A percentile compares a stretch with the other conserved stretches of the same genome.
phyloP scores from a whole-genome alignment of 2,329 filamentous ascomycete genomes.

The Aspergillus tamarii region DNA sequence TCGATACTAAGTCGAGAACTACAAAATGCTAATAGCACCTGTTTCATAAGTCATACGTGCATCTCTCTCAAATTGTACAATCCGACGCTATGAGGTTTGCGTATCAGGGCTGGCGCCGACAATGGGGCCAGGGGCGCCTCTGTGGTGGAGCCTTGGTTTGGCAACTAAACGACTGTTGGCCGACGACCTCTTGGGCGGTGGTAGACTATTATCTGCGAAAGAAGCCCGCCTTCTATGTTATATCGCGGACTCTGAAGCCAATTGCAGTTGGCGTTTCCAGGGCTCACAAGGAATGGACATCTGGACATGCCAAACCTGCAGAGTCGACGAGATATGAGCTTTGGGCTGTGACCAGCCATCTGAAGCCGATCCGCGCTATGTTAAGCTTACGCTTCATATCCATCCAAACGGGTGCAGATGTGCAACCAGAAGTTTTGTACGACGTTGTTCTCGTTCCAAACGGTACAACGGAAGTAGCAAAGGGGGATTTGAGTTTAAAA shows the following conservation, averaged over 20 bases:
- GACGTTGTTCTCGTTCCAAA: background rate
- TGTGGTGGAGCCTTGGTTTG: constrained; percentile 50
- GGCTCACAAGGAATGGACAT: background rate
- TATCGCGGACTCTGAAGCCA: constrained; percentile 58
- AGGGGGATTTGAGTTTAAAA: background rate
- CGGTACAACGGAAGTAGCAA: background rate
- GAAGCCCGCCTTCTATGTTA: constrained; percentile 64
- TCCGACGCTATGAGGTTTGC: constrained; percentile 62
- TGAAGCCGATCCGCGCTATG: background rate
- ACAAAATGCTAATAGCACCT: no score
- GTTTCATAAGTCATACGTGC: no score
- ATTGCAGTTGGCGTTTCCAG: constrained; percentile 57
- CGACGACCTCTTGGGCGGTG: constrained; percentile 63
- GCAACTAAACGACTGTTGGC: constrained; percentile 58
- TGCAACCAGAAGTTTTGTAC: background rate
- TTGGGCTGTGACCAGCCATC: background rate
- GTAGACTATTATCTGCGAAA: constrained; percentile 63
- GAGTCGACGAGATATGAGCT: background rate
- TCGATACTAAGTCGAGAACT: no score
- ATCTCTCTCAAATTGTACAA: constrained; percentile 49
- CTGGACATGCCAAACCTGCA: background rate
- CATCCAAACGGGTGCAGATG: background rate
- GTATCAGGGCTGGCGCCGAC: constrained; percentile 57
- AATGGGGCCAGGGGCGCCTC: constrained; percentile 47
- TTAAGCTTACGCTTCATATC: background rate